Evolutionary conservation across 2,329 filamentous ascomycete species (phyloP).

Genomic region (Mariannaea sp.): DNA sequence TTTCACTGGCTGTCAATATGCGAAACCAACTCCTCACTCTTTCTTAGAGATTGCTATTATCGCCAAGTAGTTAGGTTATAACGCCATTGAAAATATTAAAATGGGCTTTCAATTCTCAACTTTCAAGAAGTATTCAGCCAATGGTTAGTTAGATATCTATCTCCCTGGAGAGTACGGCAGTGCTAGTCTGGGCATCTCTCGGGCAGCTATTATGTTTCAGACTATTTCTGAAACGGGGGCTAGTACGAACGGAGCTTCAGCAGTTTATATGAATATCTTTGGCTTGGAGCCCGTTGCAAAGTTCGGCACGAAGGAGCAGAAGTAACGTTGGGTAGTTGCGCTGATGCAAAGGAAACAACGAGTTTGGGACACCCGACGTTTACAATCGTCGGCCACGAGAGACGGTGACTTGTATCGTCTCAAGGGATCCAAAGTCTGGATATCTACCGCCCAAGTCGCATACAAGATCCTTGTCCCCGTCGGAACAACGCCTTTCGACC

Average conservation of each 20-base stretch:
- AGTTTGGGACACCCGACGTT: conserved; percentile 17
- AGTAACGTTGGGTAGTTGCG: conserved; percentile 5
- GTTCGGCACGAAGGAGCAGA: conserved; percentile 18
- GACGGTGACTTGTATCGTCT: conserved; percentile 7
- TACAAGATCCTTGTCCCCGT: conserved; percentile 17
- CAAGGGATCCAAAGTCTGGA: conserved; percentile 19
- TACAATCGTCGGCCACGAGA: conserved; percentile 6
- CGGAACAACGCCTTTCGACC: conserved; percentile 11
- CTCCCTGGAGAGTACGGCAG: conserved; percentile 14
- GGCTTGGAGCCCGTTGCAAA: conserved; percentile 20
- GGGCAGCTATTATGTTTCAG: conserved; percentile 18
- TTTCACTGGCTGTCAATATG: too few relatives aligned
- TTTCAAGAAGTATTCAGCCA: too few relatives aligned
- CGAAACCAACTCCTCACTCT: too few relatives aligned
- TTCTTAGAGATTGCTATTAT: too few relatives aligned
- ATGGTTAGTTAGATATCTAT: conserved; percentile 21
- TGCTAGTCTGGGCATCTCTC: conserved; percentile 12
- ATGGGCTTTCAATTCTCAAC: too few relatives aligned
- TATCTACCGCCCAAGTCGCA: conserved; percentile 20
- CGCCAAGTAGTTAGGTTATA: too few relatives aligned
- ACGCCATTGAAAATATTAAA: too few relatives aligned
- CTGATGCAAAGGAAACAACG: conserved; percentile 18
- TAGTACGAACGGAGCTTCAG: conserved; percentile 19
- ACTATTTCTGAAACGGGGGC: conserved; percentile 21
- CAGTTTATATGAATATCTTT: conserved; percentile 25